A percentile compares a stretch with the other conserved stretches of the same genome.
phyloP scores from a whole-genome alignment of 495 filamentous ascomycete genomes.

The Talaromyces thailandensis region DNA sequence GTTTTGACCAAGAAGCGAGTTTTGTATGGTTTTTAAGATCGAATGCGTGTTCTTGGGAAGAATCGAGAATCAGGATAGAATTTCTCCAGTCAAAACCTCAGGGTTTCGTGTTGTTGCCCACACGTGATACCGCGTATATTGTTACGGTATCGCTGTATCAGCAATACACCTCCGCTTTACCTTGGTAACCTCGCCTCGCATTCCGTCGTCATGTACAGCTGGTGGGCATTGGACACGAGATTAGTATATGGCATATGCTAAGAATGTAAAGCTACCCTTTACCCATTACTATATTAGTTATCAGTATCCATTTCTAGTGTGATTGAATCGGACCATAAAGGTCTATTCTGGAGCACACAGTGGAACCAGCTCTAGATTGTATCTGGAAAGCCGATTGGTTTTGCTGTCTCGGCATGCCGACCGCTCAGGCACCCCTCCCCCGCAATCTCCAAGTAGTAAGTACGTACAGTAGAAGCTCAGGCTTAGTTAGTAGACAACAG shows the following conservation, averaged over 20 bases:
- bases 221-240: too few species aligned
- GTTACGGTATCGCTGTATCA: background rate
- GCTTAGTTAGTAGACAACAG: too few species aligned
- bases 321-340: too few species aligned
- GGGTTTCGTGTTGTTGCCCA: background rate
- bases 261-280: too few species aligned
- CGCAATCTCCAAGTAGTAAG: conserved; percentile 3
- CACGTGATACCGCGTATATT: background rate
- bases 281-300: too few species aligned
- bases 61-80: background rate
- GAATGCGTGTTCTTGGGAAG: background rate
- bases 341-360: too few species aligned
- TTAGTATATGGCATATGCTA: too few species aligned
- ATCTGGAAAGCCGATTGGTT: background rate
- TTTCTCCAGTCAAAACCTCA: background rate
- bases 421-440: background rate
- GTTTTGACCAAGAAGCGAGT: background rate
- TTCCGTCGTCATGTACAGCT: background rate
- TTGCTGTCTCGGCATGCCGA: background rate
- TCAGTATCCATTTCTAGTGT: too few species aligned
- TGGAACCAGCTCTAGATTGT: too few species aligned
- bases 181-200: background rate
- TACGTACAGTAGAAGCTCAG: too few species aligned
- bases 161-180: background rate
- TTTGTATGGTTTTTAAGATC: background rate